These are phyloP conservation scores for Moricandia moricandioides DNA, from an alignment of 345 rosid genomes.

Conservation along the genomic window DNA sequence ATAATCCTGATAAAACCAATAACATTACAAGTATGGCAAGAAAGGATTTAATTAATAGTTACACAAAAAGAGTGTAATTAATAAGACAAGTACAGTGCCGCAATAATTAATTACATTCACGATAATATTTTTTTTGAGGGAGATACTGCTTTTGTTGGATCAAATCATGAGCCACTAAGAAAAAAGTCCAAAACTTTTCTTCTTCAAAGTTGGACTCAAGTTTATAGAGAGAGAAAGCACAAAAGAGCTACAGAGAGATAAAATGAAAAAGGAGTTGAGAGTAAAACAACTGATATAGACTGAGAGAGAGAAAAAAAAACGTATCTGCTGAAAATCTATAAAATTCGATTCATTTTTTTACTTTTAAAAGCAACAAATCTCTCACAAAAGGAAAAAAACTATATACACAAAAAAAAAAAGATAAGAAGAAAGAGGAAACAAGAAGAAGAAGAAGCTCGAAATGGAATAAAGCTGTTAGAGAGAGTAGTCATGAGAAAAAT, in stretches of 20 bases:
- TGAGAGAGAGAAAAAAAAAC: conserved; percentile 41
- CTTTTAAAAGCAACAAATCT: conserved; percentile 46
- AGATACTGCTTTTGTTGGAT: conserved; percentile 24
- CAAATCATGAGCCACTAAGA: conserved; percentile 22
- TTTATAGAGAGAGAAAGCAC: conserved; percentile 17
- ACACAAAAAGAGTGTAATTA: neutral
- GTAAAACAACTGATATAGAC: conserved; percentile 30
- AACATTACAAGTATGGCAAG: neutral
- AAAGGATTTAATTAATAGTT: neutral
- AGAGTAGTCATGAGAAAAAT: conserved; percentile 1
- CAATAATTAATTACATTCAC: conserved; percentile 14
- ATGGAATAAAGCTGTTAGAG: conserved; percentile 12
- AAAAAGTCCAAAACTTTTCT: conserved; percentile 31
- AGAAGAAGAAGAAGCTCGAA: conserved; percentile 6
- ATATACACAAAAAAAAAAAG: neutral
- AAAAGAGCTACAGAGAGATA: conserved; percentile 12
- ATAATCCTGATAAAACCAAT: neutral
- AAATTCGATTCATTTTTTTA: conserved; percentile 66
- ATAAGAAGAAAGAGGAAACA: neutral
- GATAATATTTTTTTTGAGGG: conserved; percentile 7
- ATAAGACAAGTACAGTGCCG: neutral
- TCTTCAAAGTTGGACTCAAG: conserved; percentile 41
- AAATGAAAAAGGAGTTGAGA: conserved; percentile 7
- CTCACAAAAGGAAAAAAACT: neutral
- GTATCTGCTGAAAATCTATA: conserved; percentile 72